Conservation (phyloP, 345 rosid species). For the Streptanthus diversifolius region DNA sequence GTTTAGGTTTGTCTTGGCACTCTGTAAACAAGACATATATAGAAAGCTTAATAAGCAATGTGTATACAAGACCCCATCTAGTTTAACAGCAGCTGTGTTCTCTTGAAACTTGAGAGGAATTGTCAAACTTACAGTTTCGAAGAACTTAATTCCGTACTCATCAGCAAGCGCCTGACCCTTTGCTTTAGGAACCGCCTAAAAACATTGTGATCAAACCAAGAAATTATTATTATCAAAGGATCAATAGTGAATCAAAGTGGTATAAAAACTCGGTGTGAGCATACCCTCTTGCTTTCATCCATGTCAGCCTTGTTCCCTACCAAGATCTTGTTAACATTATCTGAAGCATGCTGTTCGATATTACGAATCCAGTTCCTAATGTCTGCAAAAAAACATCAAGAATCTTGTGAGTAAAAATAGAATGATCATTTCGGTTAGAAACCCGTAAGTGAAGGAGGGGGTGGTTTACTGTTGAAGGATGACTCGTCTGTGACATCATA, state of each 20-base stretch:
- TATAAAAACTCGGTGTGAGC: neutral
- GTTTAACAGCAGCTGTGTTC: neutral
- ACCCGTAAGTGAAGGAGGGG: neutral
- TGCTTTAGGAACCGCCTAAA: conserved; percentile 89
- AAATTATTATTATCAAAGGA: neutral
- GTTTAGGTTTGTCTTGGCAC: conserved; percentile 94
- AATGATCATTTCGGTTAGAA: neutral
- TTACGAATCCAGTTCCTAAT: conserved; percentile 99
- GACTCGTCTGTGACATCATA: conserved; percentile 90
- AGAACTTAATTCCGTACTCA: conserved; percentile 95
- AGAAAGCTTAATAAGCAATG: conserved; percentile 4
- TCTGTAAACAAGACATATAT: conserved; percentile 46
- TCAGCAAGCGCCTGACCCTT: conserved; percentile 99
- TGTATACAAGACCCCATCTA: neutral
- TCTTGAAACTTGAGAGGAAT: neutral
- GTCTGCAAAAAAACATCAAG: conserved; percentile 44
- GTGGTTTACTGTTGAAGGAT: conserved; percentile 68
- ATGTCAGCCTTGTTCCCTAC: conserved; percentile 99
- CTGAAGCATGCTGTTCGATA: conserved; percentile 98
- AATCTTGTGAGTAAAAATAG: neutral
- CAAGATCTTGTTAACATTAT: conserved; percentile 94
- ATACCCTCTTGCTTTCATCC: conserved; percentile 99
- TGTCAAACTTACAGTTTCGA: conserved; percentile 69
- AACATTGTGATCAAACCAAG: conserved; percentile 20
- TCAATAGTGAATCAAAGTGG: neutral